phyloP scores from a whole-genome alignment of 2,329 filamentous ascomycete genomes.

The Endothia cerciana region DNA sequence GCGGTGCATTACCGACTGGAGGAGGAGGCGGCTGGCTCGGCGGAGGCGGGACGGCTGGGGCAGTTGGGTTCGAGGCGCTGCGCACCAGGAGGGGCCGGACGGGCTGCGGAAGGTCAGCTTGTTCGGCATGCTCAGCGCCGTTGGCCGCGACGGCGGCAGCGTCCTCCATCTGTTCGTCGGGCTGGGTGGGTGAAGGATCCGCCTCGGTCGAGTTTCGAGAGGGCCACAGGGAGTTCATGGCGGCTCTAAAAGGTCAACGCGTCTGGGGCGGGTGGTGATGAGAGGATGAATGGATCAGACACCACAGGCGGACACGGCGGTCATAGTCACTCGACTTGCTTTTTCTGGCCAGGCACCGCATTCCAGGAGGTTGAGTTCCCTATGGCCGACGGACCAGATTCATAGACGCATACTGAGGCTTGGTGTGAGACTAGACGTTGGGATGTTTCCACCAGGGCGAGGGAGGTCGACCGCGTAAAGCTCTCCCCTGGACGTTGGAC shows the following conservation, averaged over 20 bases:
- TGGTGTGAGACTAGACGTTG: background rate
- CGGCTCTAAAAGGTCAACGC: slow-evolving; percentile 17
- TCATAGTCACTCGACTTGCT: slow-evolving; percentile 15
- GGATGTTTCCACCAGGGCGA: background rate
- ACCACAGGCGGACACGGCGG: slow-evolving; percentile 1
- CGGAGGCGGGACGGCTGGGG: slow-evolving; percentile 27
- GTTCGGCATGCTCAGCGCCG: slow-evolving; percentile 15
- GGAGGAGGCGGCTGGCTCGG: slow-evolving; percentile 35
- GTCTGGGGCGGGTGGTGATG: slow-evolving; percentile 17
- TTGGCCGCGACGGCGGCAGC: slow-evolving; percentile 16
- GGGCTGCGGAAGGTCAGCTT: slow-evolving; percentile 13
- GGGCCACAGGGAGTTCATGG: slow-evolving; percentile 33
- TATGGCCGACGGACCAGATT: slow-evolving; percentile 4
- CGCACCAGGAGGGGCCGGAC: slow-evolving; percentile 38
- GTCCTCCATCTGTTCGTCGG: slow-evolving; percentile 22
- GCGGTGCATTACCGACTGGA: slow-evolving; percentile 30
- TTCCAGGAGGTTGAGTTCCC: background rate
- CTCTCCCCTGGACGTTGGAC: slow-evolving; percentile 1
- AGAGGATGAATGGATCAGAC: slow-evolving; percentile 16
- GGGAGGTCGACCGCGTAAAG: background rate
- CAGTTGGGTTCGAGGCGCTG: slow-evolving; percentile 35
- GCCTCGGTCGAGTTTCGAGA: slow-evolving; percentile 27
- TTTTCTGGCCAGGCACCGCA: background rate
- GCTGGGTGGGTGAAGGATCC: slow-evolving; percentile 10
- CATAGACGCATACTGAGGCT: slow-evolving; percentile 15